These are phyloP conservation scores for Cantharellus anzutake DNA, from an alignment of 768 basidiomycete genomes.

Conservation along the genomic window DNA sequence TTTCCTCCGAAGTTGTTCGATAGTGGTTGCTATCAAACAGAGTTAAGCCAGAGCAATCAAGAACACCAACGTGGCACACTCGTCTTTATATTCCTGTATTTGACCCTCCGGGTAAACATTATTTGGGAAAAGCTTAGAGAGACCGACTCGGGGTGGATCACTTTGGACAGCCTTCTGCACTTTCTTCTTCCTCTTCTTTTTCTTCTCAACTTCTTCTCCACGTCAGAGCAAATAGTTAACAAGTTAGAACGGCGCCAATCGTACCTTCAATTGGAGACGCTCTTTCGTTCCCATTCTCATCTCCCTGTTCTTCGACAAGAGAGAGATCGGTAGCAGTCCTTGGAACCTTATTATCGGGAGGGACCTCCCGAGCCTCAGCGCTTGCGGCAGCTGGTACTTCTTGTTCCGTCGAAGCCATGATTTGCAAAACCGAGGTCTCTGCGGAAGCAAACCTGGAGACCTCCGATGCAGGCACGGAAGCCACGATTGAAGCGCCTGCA, in stretches of 20 bases:
- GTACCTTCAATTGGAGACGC: constrained; percentile 8
- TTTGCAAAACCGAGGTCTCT: no score
- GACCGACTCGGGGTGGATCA: constrained; percentile 79
- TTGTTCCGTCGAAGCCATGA: no score
- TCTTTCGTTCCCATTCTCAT: constrained; percentile 15
- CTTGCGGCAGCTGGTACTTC: no score
- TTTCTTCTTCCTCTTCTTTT: constrained; percentile 67
- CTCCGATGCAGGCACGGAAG: no score
- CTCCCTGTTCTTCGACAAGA: constrained; percentile 15
- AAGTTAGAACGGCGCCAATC: neutral
- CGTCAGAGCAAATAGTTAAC: constrained; percentile 3
- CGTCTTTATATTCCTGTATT: constrained; percentile 76
- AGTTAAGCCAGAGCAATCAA: neutral
- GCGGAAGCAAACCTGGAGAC: no score
- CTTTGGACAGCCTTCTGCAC: constrained; percentile 29
- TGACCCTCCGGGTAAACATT: constrained; percentile 87
- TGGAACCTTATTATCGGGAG: no score
- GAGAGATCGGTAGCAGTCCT: neutral
- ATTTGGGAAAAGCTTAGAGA: constrained; percentile 74
- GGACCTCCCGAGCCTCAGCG: no score
- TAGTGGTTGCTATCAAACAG: constrained; percentile 49
- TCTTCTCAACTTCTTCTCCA: constrained; percentile 86
- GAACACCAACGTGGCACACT: constrained; percentile 33
- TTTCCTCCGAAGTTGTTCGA: constrained; percentile 83
- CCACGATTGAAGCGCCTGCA: no score